Conservation (phyloP, 495 filamentous ascomycete species). For the Neurospora cerealis region DNA sequence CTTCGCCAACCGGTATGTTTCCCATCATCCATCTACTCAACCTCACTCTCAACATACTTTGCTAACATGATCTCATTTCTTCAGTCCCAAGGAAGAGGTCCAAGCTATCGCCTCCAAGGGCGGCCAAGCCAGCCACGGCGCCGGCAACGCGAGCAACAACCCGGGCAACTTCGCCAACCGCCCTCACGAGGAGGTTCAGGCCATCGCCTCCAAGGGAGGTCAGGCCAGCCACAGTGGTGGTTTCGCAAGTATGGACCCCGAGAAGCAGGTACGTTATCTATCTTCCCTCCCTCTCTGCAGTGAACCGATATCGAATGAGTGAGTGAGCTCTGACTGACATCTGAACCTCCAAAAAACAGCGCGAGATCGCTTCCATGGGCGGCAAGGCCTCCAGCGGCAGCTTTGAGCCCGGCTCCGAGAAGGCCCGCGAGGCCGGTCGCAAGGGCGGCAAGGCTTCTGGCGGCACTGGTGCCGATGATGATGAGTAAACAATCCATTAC, state of each 20-base stretch:
- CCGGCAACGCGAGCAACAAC: conserved; percentile 1
- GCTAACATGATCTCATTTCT: not conserved
- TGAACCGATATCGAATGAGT: too few relatives aligned
- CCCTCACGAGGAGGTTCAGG: conserved; percentile 45
- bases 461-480: not conserved
- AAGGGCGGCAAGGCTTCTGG: conserved; percentile 34
- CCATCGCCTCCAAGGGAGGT: conserved; percentile 43
- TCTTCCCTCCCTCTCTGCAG: too few relatives aligned
- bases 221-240: conserved; percentile 33
- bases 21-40: not conserved
- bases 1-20: conserved; percentile 46
- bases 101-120: conserved; percentile 44
- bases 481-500: not conserved
- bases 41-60: not conserved
- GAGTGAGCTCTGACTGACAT: not conserved
- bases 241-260: conserved; percentile 27
- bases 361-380: conserved; percentile 42
- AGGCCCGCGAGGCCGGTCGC: conserved; percentile 34
- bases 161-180: conserved; percentile 4
- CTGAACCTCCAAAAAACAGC: not conserved
- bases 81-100: conserved; percentile 45
- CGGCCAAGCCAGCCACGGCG: conserved; percentile 30
- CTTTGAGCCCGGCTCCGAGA: conserved; percentile 37
- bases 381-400: conserved; percentile 39
- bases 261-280: conserved; percentile 30